Evolutionary conservation across 192 early-diverging fungal genomes (phyloP), one percentile per base, ranked within the genome.

Genomic region (Coemansia sp.): DNA sequence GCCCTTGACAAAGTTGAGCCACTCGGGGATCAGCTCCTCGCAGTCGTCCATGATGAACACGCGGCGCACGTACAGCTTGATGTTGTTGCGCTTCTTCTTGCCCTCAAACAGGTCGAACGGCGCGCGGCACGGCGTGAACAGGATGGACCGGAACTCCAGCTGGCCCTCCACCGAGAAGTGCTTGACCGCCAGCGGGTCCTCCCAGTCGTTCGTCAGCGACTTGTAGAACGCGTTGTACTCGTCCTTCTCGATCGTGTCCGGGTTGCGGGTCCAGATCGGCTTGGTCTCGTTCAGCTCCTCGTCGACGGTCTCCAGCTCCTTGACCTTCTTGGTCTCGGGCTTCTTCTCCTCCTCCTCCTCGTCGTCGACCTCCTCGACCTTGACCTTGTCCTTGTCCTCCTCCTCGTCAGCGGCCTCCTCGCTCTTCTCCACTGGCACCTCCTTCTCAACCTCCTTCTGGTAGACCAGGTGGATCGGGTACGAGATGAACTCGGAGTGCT

Each of bases 11-110:
- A 99, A 99, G 76, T 82, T 87, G 66, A 99, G 84, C 89, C 91
- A 99, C 79, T 98, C 92, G 60, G 96, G 96, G 63, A 99, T 93
- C 59, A 99, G 78, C 56, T 99, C 95, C 64, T 96, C 93, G 80
- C 91, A 96, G 83, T 99, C 94, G 69, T 99, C 94, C 90, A 94
- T 98, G 77, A 99, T 99, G 82, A 99, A 98, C 59, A 99, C 96
- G 60, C 95, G 93, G 67, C 94, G 92, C 63, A 98, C 94, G 77
- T 96, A 99, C 53, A 99, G 84, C 83, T 96, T 98, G 85, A 99
- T 96, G 90, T 96, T 98, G 87, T 96, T 96, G 73, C 92, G 88
- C 88, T 98, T 97, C 90, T 96, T 96, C 85, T 92, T 91, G 64
- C 82, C 80, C 82, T 99, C 92, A 58, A 95, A 97, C 78, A 97